phyloP scores from a whole-genome alignment of 305 asterid species.

The Ajuga reptans region DNA sequence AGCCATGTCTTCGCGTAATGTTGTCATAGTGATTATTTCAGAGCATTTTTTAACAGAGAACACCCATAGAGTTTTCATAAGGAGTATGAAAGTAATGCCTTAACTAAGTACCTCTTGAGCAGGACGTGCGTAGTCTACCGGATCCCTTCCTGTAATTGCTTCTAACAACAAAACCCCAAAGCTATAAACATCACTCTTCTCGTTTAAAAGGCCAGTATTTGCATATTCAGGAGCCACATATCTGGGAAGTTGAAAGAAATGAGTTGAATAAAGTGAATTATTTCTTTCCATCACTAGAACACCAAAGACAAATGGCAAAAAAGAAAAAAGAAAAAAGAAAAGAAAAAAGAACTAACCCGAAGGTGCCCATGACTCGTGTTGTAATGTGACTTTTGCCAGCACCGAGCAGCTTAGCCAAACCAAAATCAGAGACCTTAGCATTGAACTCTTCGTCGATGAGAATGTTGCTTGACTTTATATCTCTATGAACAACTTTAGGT shows the following conservation, averaged over 20 bases:
- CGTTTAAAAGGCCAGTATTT: slow-evolving; percentile 80
- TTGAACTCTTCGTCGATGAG: slow-evolving; percentile 83
- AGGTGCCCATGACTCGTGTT: slow-evolving; percentile 95
- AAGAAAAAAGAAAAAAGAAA: background rate
- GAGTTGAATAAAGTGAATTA: background rate
- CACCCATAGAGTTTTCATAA: no score
- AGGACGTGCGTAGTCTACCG: slow-evolving; percentile 86
- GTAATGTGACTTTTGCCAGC: slow-evolving; percentile 90
- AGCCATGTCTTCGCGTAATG: no score
- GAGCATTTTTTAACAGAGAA: no score
- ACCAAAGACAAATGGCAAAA: background rate
- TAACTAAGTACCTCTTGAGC: slow-evolving; percentile 60
- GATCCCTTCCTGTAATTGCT: slow-evolving; percentile 91
- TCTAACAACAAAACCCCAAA: slow-evolving; percentile 81
- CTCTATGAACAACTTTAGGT: slow-evolving; percentile 93
- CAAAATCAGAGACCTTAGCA: slow-evolving; percentile 90
- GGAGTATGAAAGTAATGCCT: background rate
- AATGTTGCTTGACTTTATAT: slow-evolving; percentile 88
- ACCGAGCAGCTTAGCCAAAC: slow-evolving; percentile 88
- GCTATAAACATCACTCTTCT: slow-evolving; percentile 88
- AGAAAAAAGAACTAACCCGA: slow-evolving; percentile 50
- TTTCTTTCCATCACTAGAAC: background rate
- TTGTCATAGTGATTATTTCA: no score
- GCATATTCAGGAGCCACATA: slow-evolving; percentile 98
- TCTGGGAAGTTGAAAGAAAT: slow-evolving; percentile 32